Evolutionary conservation across 208 protist genomes (phyloP), one percentile per base, ranked within the genome.

Genomic region (Blastocrithidia nonstop): DNA sequence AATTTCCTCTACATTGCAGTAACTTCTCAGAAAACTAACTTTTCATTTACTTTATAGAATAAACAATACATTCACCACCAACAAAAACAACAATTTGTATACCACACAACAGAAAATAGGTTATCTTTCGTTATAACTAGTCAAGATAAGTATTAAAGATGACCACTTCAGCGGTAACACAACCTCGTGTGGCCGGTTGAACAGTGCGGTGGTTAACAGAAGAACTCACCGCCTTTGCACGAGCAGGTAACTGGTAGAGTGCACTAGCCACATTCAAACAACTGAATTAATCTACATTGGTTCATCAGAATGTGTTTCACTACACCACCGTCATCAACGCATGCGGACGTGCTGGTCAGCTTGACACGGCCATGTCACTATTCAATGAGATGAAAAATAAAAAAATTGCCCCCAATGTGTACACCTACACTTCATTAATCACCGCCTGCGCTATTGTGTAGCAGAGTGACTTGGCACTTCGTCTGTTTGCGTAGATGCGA

Each of bases 391-490:
- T 93, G 83, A 76, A 77, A 42, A 49, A 45, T 8, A 70, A 58
- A 16, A 32, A 82, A 27, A 62, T 93, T 20, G 64, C 48, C 35
- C 83, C 83, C 9, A 93, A 93, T 40, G 75, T 87, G 28, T 88
- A 87, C 56, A 93, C 83, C n/a, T 93, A 87, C 59, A 93, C 83
- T 2, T 65, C 75, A 0, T 56, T 93, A 19, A 72, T 93, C 16
- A 79, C 66, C 40, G 75, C 70, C 16, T 93, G 83, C 44, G 69
- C 64, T n/a, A 41, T 37, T 7, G 61, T 68, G 4, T 29, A 66
- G 31, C 64, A 74, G 6, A 32, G 73, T 1, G 73, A 90, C 29
- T 36, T 60, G 22, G 76, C 76, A 15, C 59, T 85, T 9, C 69
- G 76, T 7, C 45, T 79, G 28, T 90, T 79, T 45, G 81, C 76